phyloP scores from a whole-genome alignment of 495 filamentous ascomycete genomes.

The Filosporella fistucella region DNA sequence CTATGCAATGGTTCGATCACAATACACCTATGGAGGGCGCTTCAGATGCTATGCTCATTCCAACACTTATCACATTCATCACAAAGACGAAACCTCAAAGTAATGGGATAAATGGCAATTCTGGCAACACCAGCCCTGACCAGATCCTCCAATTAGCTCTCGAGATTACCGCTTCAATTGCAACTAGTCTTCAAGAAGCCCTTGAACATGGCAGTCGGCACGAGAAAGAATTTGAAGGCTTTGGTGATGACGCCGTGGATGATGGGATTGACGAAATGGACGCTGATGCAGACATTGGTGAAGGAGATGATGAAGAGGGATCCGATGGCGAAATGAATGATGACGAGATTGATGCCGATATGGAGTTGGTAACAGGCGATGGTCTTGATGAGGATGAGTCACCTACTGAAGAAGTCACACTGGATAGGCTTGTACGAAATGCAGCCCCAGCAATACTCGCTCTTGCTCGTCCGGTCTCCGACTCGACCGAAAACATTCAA shows the following conservation, averaged over 20 bases:
- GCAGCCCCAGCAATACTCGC: slow-evolving; percentile 45
- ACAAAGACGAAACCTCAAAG: background rate
- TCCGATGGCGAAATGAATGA: slow-evolving; percentile 31
- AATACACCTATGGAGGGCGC: slow-evolving; percentile 38
- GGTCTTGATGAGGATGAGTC: slow-evolving; percentile 29
- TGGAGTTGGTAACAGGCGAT: slow-evolving; percentile 51
- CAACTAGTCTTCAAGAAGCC: slow-evolving; percentile 44
- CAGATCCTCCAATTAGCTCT: slow-evolving; percentile 43
- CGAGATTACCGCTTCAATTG: slow-evolving; percentile 55
- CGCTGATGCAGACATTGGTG: slow-evolving; percentile 26
- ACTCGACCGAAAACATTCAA: slow-evolving; percentile 29
- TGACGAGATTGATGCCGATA: slow-evolving; percentile 50
- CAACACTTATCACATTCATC: slow-evolving; percentile 33
- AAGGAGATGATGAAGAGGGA: slow-evolving; percentile 12
- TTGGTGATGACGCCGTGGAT: slow-evolving; percentile 24
- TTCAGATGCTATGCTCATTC: slow-evolving; percentile 43
- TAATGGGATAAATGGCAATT: slow-evolving; percentile 7
- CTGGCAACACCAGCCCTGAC: slow-evolving; percentile 18
- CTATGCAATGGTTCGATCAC: slow-evolving; percentile 42
- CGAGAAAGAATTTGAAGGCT: slow-evolving; percentile 29
- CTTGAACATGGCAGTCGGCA: slow-evolving; percentile 16
- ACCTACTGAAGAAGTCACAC: slow-evolving; percentile 37
- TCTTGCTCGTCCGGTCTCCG: slow-evolving; percentile 27
- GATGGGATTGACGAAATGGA: slow-evolving; percentile 27
- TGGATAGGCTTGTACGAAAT: slow-evolving; percentile 40